Evolutionary conservation across 2,329 filamentous ascomycete genomes (phyloP), one percentile per base, ranked within the genome.

Genomic region (Didymella pinodella): DNA sequence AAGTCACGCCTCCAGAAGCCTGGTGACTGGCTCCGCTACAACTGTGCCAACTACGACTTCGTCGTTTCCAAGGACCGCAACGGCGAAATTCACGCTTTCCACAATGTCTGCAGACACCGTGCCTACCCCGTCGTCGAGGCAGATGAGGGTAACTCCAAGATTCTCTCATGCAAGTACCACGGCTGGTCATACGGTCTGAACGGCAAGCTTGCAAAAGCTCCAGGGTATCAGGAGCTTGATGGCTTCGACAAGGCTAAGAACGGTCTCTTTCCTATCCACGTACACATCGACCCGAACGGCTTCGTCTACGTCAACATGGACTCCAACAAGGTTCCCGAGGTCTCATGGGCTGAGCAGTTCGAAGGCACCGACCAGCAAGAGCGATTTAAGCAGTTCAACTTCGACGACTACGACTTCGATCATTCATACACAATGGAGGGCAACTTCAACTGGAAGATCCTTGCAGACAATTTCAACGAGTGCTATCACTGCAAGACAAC

Each of bases 401-500:
- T 74, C 40, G 65, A 69, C 14, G 70, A 73, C 48, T 88, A 86
- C 69, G 68, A 75, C 16, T 87, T 86, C 63, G 71, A 74, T 57
- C 72, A 75, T 59, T 72, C 67, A 20, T 75, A 67, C 62, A 69
- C 69, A 41, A 65, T 74, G 56, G 72, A 72, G n/a, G 69, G 68
- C 10, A 62, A 69, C 32, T 73, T 67, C 59, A 74, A 74, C 58
- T 75, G 72, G 72, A 75, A 75, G 60, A 73, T 73, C 29, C 62
- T 74, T 12, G 67, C 72, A 14, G 86, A 88, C 69, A 88, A 88
- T 77, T 89, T 87, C 78, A 89, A 89, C 70, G 86, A 86, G 69
- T 88, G 86, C 69, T 89, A 88, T 65, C 86, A 88, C 77, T 88
- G 85, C 77, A 81, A 82, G 49, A 84, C 82, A 0, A 82, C 85